These are phyloP conservation scores for Acorus gramineus DNA, from an alignment of 106 monocot species.

Conservation along the genomic window DNA sequence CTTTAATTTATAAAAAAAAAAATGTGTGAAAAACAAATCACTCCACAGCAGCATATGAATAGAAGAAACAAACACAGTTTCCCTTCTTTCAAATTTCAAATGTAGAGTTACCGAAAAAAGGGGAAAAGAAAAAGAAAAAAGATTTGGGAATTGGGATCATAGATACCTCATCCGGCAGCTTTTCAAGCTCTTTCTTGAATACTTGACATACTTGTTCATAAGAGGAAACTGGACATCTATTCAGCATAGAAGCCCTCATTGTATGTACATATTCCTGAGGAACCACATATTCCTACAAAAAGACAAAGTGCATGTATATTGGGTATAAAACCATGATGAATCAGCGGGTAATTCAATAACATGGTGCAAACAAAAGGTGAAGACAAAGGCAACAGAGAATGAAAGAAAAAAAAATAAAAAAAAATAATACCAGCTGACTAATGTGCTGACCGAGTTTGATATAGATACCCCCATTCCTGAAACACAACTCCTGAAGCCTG, in stretches of 20 bases:
- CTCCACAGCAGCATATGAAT: no score
- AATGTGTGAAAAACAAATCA: no score
- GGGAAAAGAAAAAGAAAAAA: background rate
- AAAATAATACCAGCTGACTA: conserved; percentile 55
- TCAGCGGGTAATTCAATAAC: background rate
- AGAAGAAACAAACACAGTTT: no score
- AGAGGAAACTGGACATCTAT: conserved; percentile 85
- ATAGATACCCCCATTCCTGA: conserved; percentile 92
- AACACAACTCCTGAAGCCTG: conserved; percentile 71
- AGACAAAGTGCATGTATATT: background rate
- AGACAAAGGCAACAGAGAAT: background rate
- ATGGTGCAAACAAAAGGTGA: background rate
- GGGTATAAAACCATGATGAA: background rate
- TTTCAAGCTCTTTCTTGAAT: conserved; percentile 65
- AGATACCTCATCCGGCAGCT: conserved; percentile 77
- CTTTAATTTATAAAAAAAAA: no score
- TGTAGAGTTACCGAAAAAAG: background rate
- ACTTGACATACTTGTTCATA: conserved; percentile 74
- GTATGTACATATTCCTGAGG: conserved; percentile 83
- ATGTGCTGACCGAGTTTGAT: conserved; percentile 97
- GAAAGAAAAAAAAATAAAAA: background rate
- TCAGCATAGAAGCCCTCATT: conserved; percentile 85
- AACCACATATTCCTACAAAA: conserved; percentile 67
- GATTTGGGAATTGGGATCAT: conserved; percentile 3
- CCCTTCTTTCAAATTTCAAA: background rate